Percentiles rank a stretch among this genome's conserved stretches.
These are phyloP conservation scores for Fraxinus albicans DNA, from an alignment of 305 asterid genomes.

Conservation along the genomic window DNA sequence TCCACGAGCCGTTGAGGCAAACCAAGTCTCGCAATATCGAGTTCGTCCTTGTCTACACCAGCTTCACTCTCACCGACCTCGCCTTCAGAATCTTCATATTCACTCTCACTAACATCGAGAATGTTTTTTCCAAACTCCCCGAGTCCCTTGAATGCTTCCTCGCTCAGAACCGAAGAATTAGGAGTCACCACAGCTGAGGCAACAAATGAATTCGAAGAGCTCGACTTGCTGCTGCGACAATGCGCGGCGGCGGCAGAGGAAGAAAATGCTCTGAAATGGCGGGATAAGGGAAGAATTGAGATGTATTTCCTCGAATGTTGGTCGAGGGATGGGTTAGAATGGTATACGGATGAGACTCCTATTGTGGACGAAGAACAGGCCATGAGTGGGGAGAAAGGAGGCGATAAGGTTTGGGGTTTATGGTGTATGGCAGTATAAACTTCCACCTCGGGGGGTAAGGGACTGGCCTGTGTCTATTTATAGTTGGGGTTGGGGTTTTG, in stretches of 20 bases:
- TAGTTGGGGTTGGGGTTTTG: neutral
- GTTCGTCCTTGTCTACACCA: conserved; percentile 41
- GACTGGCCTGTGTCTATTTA: conserved; percentile 5
- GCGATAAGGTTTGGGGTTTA: conserved; percentile 27
- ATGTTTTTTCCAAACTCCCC: conserved; percentile 50
- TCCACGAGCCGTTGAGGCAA: conserved; percentile 65
- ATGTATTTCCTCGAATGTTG: conserved; percentile 36
- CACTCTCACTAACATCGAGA: conserved; percentile 44
- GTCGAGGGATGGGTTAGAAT: conserved; percentile 45
- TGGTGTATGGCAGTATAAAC: conserved; percentile 45
- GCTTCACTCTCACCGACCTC: conserved; percentile 30
- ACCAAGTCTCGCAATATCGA: conserved; percentile 51
- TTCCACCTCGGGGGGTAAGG: conserved; percentile 45
- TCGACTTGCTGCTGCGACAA: conserved; percentile 35
- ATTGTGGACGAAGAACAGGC: conserved; percentile 43
- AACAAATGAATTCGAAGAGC: conserved; percentile 30
- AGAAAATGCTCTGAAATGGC: conserved; percentile 42
- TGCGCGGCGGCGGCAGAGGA: conserved; percentile 27
- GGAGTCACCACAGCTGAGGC: conserved; percentile 65
- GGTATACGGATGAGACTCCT: conserved; percentile 43
- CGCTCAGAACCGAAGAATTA: conserved; percentile 71
- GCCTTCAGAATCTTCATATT: conserved; percentile 45
- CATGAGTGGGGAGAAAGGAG: conserved; percentile 29
- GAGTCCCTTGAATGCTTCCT: conserved; percentile 72
- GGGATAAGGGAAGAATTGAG: conserved; percentile 39